Percentiles rank a stretch among this genome's conserved stretches.
These are phyloP conservation scores for Ogataea glucozyma DNA, from an alignment of 805 yeast genomes.

Conservation along the genomic window DNA sequence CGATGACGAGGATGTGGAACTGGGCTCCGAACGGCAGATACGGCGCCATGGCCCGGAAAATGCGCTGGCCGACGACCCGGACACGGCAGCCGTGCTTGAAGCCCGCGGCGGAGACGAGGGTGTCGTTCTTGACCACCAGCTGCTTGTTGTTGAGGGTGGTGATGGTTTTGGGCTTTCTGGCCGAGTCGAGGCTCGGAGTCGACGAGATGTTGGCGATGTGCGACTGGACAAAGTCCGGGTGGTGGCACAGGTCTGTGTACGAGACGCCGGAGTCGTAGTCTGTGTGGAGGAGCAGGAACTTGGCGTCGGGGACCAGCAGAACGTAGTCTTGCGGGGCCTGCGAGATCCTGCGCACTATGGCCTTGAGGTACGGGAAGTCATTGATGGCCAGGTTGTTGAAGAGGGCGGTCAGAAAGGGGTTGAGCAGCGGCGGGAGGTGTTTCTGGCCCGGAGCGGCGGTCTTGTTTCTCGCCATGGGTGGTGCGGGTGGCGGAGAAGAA, in stretches of 20 bases:
- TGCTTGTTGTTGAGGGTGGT: constrained; percentile 58
- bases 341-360: constrained; percentile 45
- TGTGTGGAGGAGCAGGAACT: constrained; percentile 41
- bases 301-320: constrained; percentile 64
- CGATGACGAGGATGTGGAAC: constrained; percentile 59
- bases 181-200: constrained; percentile 24
- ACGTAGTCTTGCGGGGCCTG: constrained; percentile 52
- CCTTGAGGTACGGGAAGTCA: constrained; percentile 44
- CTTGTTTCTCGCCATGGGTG: constrained; percentile 1
- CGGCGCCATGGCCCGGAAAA: constrained; percentile 56
- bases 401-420: constrained; percentile 64
- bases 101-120: constrained; percentile 58
- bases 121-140: constrained; percentile 54
- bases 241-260: constrained; percentile 54
- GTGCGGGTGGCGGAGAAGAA: neutral
- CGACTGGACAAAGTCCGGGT: constrained; percentile 60
- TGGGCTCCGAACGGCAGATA: constrained; percentile 58
- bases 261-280: constrained; percentile 41
- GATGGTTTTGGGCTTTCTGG: constrained; percentile 35
- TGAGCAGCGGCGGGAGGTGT: constrained; percentile 52
- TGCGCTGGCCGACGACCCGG: constrained; percentile 45
- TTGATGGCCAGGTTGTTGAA: constrained; percentile 63
- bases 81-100: constrained; percentile 48
- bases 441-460: constrained; percentile 4
- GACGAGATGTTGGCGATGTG: constrained; percentile 54